Conservation (phyloP, 108 stramenopile species). For the Cyclotella sp. region DNA sequence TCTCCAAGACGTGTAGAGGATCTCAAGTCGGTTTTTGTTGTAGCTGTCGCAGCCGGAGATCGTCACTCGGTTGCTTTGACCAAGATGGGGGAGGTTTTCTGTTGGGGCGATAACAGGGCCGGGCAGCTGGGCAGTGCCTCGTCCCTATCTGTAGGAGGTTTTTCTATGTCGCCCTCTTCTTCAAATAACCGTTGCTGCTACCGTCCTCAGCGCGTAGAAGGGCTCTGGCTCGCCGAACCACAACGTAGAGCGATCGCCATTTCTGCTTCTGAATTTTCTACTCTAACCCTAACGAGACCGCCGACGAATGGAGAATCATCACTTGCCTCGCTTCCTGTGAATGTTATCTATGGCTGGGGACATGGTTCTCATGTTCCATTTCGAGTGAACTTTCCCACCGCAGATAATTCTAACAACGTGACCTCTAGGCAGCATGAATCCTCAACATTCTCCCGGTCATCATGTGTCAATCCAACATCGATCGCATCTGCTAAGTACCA, state of each 20-base stretch:
- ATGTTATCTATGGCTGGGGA: conserved; percentile 82
- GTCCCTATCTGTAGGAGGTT: background rate
- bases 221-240: conserved; percentile 62
- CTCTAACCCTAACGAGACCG: conserved; percentile 68
- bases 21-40: conserved; percentile 61
- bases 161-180: background rate
- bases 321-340: conserved; percentile 59
- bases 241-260: conserved; percentile 66
- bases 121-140: conserved; percentile 70
- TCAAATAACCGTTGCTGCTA: conserved; percentile 21
- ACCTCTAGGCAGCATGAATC: conserved; percentile 1
- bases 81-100: conserved; percentile 75
- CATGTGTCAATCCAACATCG: conserved; percentile 68
- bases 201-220: conserved; percentile 69
- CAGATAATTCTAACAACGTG: background rate
- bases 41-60: conserved; percentile 81
- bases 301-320: conserved; percentile 29
- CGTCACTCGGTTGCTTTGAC: conserved; percentile 84
- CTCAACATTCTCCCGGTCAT: conserved; percentile 23
- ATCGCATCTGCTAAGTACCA: conserved; percentile 85
- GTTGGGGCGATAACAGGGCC: conserved; percentile 82
- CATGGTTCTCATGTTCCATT: conserved; percentile 81
- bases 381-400: conserved; percentile 63
- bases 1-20: conserved; percentile 80
- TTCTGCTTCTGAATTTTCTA: conserved; percentile 83